These are phyloP conservation scores for Theobroma grandiflorum DNA, from an alignment of 441 rosid genomes.

Conservation along the genomic window DNA sequence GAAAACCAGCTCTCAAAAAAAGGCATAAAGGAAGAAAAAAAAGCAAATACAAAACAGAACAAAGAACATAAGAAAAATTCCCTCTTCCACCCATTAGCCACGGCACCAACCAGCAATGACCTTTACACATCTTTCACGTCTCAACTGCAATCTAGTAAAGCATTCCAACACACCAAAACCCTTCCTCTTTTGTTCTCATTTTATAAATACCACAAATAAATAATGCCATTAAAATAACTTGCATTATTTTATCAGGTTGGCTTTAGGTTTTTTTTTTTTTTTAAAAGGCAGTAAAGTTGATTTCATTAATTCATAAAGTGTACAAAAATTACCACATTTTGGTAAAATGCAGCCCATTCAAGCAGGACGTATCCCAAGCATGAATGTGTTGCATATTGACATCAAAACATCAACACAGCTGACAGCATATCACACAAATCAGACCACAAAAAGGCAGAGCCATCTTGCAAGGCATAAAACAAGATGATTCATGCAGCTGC, in stretches of 20 bases:
- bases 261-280: neutral
- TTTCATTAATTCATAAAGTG: no score
- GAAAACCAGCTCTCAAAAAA: neutral
- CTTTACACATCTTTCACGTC: neutral
- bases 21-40: neutral
- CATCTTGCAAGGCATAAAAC: no score
- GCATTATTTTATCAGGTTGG: neutral
- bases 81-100: neutral
- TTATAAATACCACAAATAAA: neutral
- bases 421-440: no score
- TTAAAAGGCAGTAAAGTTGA: no score
- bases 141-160: neutral
- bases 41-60: neutral
- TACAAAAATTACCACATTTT: no score
- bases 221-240: neutral
- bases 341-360: no score
- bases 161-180: neutral
- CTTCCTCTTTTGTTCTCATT: slow-evolving; percentile 13
- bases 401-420: no score
- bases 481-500: no score
- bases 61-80: neutral
- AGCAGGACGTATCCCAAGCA: no score
- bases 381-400: no score
- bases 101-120: neutral
- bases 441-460: no score